Conservation (phyloP, 768 basidiomycete species). For the Kwoniella pini region DNA sequence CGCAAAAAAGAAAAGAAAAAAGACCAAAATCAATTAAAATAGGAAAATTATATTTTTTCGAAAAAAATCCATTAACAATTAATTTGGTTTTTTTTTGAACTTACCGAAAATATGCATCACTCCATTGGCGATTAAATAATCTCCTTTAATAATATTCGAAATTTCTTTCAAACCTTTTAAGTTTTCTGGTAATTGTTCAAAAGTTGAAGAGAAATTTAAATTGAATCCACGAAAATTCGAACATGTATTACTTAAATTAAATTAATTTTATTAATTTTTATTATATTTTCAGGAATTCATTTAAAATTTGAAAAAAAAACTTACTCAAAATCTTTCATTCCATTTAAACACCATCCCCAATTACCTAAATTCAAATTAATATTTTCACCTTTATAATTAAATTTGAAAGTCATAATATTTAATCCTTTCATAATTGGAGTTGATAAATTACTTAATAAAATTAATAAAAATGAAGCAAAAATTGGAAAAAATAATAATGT, state of each 20-base stretch:
- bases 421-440: constrained; percentile 38
- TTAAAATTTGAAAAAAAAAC: not conserved
- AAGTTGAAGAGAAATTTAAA: constrained; percentile 2
- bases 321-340: constrained; percentile 21
- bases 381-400: constrained; percentile 12
- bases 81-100: too few species aligned
- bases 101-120: constrained; percentile 33
- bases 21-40: not conserved
- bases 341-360: constrained; percentile 45
- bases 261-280: not conserved
- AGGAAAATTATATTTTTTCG: not conserved
- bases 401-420: constrained; percentile 20
- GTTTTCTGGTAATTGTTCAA: constrained; percentile 10
- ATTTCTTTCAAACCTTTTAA: constrained; percentile 10
- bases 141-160: constrained; percentile 9
- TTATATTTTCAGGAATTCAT: not conserved
- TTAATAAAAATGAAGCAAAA: constrained; percentile 29
- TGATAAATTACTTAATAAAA: constrained; percentile 30
- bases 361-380: constrained; percentile 20
- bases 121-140: constrained; percentile 29
- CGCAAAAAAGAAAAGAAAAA: too few species aligned
- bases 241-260: constrained; percentile 15
- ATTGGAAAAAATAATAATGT: constrained; percentile 44
- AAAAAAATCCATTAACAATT: too few species aligned
- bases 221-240: constrained; percentile 17